Conservation (phyloP, 208 protist genomes). For the Phytomonas sp. region DNA sequence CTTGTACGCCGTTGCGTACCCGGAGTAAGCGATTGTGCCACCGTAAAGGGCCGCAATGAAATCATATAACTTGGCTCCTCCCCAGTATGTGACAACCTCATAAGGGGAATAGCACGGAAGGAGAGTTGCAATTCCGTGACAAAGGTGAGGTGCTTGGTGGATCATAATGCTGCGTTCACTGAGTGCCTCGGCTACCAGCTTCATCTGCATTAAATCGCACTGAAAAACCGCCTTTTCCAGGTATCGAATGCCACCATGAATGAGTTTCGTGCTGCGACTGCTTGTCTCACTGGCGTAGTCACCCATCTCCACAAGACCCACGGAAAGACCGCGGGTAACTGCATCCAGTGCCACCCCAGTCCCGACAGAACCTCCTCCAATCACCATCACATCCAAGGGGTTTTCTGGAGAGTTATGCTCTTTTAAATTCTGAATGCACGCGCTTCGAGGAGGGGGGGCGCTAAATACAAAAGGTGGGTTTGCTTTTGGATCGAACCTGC, state of each 20-base stretch:
- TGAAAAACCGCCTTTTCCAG: constrained; percentile 88
- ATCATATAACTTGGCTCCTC: constrained; percentile 87
- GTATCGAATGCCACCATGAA: constrained; percentile 97
- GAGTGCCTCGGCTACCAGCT: constrained; percentile 89
- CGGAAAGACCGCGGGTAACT: constrained; percentile 83
- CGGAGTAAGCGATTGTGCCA: constrained; percentile 73
- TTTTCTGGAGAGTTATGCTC: constrained; percentile 33
- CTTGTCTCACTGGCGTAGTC: constrained; percentile 95
- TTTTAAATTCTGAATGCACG: constrained; percentile 42
- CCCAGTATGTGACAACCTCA: constrained; percentile 79
- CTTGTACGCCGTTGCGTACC: constrained; percentile 73
- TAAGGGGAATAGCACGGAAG: constrained; percentile 89
- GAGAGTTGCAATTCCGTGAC: constrained; percentile 83
- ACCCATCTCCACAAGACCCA: constrained; percentile 91
- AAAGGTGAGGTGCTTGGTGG: constrained; percentile 91
- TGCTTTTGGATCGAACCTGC: constrained; percentile 37
- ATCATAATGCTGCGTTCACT: constrained; percentile 91
- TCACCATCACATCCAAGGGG: constrained; percentile 91
- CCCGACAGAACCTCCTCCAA: constrained; percentile 95
- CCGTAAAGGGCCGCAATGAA: constrained; percentile 68
- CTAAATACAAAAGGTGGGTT: constrained; percentile 31
- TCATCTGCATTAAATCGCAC: constrained; percentile 77
- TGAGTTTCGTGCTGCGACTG: constrained; percentile 94
- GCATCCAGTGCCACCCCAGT: constrained; percentile 91
- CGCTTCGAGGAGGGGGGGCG: constrained; percentile 39